Evolutionary conservation across 192 early-diverging fungal species (phyloP).

Genomic region (Backusella psychrophila): DNA sequence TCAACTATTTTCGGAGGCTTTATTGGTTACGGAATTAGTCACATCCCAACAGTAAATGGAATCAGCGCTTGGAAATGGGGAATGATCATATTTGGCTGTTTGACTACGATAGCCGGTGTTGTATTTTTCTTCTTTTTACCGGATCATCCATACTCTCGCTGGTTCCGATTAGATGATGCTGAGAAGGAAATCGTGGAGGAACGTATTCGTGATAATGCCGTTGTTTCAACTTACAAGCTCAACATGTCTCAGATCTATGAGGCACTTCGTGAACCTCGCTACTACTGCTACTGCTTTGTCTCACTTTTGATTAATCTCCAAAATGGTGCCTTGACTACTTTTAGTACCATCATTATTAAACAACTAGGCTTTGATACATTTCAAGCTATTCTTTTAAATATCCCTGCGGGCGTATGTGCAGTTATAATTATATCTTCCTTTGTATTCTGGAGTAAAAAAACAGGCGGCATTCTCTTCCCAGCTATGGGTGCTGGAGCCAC

Average conservation of each 20-base stretch:
- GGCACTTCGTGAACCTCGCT: slow-evolving; percentile 19
- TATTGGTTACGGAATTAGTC: slow-evolving; percentile 20
- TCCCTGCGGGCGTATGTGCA: not conserved
- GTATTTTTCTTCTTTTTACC: slow-evolving; percentile 27
- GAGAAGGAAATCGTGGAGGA: slow-evolving; percentile 29
- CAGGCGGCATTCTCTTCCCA: not conserved
- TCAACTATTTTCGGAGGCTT: slow-evolving; percentile 5
- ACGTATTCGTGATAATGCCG: slow-evolving; percentile 26
- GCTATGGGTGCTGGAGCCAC: not conserved
- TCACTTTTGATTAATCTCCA: slow-evolving; percentile 16
- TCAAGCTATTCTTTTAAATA: slow-evolving; percentile 8
- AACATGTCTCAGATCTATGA: slow-evolving; percentile 19
- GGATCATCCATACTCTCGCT: slow-evolving; percentile 16
- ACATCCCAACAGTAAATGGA: slow-evolving; percentile 3
- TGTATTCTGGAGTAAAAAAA: not conserved
- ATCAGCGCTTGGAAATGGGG: slow-evolving; percentile 24
- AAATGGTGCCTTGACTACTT: slow-evolving; percentile 26
- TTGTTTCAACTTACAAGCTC: slow-evolving; percentile 11
- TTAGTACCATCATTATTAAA: slow-evolving; percentile 5
- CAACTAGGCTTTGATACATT: not conserved
- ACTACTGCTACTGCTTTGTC: slow-evolving; percentile 11
- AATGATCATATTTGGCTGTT: slow-evolving; percentile 21
- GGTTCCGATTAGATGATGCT: slow-evolving; percentile 12
- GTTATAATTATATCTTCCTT: not conserved
- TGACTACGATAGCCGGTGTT: slow-evolving; percentile 19